Evolutionary conservation across 2,329 filamentous ascomycete species (phyloP), one percentile per base, ranked within the genome.

Genomic region (Graphilbum ipis-grandicollis): DNA sequence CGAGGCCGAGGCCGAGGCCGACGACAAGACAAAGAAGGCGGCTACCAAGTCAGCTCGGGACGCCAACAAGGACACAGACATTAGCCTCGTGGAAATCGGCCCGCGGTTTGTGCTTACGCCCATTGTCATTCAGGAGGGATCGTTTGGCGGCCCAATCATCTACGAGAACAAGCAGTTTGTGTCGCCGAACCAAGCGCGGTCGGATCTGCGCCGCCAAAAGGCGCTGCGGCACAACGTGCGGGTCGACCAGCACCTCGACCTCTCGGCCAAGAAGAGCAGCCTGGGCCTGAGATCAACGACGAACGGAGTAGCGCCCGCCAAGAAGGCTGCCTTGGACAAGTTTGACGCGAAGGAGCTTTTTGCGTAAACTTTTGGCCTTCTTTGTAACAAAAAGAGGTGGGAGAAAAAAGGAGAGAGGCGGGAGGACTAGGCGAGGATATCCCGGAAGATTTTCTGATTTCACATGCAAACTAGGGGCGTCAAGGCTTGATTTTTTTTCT

Each of bases 131-230:
- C 75, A 93, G 48, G 90, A 98, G 55, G 85, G 84, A 31, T 86
- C 81, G 42, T 96, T 98, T 48, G 88, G 88, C 37, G 90, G 90
- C 0, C 88, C 90, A 3, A 84, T 96, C 45, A 92, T 98, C 52
- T 98, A 93, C 60, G 84, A 96, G 65, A 96, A 96, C 64, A 90
- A 84, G 66, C 79, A 93, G 56, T 98, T 93, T 50, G 82, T 98
- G 37, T 90, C 80, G 47, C 90, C 90, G 9, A 98, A 98, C 70
- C 83, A 94, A 59, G 74, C 96, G 44, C 70, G 90, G 46, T 67
- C 83, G 30, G 90, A 96, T 44, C 57, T 93, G 47, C 68, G 83
- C 47, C 65, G 73, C 57, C 65, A 70, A 47, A 85, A 83, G 64
- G 83, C 86, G 1, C 70, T 73, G 34, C 74, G 74, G 47, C 88